Conservation (phyloP, 805 yeast species). For the Pichia heedii region DNA sequence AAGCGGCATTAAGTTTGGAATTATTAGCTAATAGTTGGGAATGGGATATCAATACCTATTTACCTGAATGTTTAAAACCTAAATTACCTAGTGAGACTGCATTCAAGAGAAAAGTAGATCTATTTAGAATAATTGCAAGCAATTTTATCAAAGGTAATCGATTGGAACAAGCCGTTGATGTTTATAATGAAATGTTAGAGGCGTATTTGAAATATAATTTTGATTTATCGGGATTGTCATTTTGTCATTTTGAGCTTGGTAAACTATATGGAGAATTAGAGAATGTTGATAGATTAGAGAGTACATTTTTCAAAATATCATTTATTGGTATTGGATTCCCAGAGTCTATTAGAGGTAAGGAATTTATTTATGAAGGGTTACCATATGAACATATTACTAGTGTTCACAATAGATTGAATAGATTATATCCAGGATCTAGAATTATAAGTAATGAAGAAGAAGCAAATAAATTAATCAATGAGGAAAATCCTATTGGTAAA, state of each 20-base stretch:
- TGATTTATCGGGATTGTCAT: conserved; percentile 67
- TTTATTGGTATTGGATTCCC: conserved; percentile 86
- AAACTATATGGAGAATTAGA: conserved; percentile 60
- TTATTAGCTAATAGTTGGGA: conserved; percentile 65
- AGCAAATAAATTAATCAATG: conserved; percentile 40
- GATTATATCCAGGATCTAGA: conserved; percentile 74
- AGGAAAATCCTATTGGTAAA: conserved; percentile 54
- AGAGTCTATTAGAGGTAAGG: conserved; percentile 59
- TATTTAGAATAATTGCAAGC: conserved; percentile 60
- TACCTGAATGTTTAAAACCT: conserved; percentile 55
- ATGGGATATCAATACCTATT: conserved; percentile 54
- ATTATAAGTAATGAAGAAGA: conserved; percentile 49
- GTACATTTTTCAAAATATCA: conserved; percentile 71
- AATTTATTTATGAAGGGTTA: conserved; percentile 75
- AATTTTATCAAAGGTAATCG: conserved; percentile 64
- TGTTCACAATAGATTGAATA: conserved; percentile 65
- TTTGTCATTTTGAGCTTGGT: conserved; percentile 59
- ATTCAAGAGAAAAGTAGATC: conserved; percentile 70
- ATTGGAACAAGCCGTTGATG: conserved; percentile 70
- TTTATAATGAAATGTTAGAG: conserved; percentile 66
- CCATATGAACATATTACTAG: conserved; percentile 84
- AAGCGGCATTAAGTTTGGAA: conserved; percentile 77
- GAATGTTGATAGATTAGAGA: conserved; percentile 59
- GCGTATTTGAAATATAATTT: conserved; percentile 66
- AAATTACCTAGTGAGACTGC: conserved; percentile 71